Evolutionary conservation across 2,329 filamentous ascomycete genomes (phyloP).

Genomic region (Chaetomiaceae sp.): DNA sequence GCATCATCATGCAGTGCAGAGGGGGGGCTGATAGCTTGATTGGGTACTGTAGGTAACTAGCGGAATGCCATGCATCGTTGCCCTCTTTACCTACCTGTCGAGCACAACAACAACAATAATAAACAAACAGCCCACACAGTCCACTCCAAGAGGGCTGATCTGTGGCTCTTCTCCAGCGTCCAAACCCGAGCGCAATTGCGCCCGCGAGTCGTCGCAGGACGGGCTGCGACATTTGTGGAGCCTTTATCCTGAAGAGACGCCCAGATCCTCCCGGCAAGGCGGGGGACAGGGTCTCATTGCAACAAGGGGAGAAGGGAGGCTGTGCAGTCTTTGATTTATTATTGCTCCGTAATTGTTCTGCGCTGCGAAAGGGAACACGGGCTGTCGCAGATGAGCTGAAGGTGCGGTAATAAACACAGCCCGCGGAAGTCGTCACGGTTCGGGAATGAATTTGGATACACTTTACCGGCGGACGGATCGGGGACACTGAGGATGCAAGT

Average conservation of each 20-base stretch:
- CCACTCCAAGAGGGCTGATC: not conserved
- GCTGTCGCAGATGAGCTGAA: not conserved
- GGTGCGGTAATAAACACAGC: not conserved
- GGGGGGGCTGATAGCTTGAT: not conserved
- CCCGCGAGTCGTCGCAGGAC: not conserved
- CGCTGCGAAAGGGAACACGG: not conserved
- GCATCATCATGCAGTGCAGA: not conserved
- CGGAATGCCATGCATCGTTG: not conserved
- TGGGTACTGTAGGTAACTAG: not conserved
- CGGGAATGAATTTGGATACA: too few relatives aligned
- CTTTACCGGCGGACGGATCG: too few relatives aligned
- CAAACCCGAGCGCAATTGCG: not conserved
- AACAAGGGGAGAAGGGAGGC: conserved; percentile 9
- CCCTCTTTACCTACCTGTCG: too few relatives aligned
- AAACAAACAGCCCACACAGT: not conserved
- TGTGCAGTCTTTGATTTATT: conserved; percentile 2
- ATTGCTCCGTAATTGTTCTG: conserved; percentile 3
- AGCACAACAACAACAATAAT: not conserved
- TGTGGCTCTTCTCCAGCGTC: not conserved
- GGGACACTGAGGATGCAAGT: too few relatives aligned
- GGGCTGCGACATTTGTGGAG: not conserved
- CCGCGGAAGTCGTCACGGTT: too few relatives aligned
- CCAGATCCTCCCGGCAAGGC: not conserved
- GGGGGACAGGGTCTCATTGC: not conserved
- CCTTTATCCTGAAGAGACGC: not conserved